These are phyloP conservation scores for Helichrysum umbraculigerum DNA, from an alignment of 129 eudicot genomes.

Conservation along the genomic window DNA sequence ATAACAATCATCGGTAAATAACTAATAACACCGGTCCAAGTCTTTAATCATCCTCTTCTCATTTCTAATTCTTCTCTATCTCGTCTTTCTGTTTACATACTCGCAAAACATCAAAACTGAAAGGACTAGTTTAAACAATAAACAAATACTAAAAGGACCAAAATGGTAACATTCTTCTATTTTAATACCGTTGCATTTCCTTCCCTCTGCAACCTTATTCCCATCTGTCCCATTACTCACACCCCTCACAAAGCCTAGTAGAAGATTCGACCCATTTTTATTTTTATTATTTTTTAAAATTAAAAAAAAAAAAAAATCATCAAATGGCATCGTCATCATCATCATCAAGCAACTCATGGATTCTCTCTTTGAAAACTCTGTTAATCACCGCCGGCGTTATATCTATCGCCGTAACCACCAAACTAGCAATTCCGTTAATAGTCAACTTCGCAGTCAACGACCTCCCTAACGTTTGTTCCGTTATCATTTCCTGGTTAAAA, in stretches of 20 bases:
- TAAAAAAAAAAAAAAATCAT: not conserved
- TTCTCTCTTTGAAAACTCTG: constrained; percentile 41
- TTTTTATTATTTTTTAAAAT: not conserved
- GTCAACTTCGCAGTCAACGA: constrained; percentile 32
- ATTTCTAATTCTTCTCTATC: too few species aligned
- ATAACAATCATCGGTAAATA: too few species aligned
- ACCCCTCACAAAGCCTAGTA: constrained; percentile 24
- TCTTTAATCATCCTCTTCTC: too few species aligned
- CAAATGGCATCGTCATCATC: constrained; percentile 29
- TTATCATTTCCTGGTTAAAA: constrained; percentile 45
- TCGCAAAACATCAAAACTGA: not conserved
- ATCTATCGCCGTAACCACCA: constrained; percentile 41
- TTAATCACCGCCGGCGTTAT: constrained; percentile 48
- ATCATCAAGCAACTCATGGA: constrained; percentile 26
- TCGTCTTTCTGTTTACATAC: too few species aligned
- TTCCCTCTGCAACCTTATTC: constrained; percentile 6
- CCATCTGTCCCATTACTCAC: constrained; percentile 7
- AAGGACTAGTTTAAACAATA: not conserved
- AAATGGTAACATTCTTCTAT: not conserved
- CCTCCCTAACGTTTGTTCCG: constrained; percentile 49
- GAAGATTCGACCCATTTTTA: constrained; percentile 6
- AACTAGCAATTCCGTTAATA: constrained; percentile 41
- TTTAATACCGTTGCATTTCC: constrained; percentile 13
- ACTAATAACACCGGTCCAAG: too few species aligned
- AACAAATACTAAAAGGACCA: not conserved